Conservation (phyloP, 2,329 filamentous ascomycete species). For the Xylaria sp. region DNA sequence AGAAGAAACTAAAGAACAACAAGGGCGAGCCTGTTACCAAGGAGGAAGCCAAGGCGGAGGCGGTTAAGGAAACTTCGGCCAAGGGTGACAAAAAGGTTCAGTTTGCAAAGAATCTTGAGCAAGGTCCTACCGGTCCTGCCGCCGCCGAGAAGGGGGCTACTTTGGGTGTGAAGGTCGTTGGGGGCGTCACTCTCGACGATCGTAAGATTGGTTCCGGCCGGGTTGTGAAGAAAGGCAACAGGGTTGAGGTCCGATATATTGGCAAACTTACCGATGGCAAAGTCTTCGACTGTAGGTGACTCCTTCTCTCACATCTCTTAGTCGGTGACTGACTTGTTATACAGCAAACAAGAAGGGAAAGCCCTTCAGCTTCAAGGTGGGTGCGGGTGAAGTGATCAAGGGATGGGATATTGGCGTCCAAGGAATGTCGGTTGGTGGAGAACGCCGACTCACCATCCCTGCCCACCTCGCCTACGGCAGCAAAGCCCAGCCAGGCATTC, state of each 20-base stretch:
- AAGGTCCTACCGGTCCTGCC: conserved; percentile 84
- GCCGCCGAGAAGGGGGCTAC: conserved; percentile 62
- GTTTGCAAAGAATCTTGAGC: conserved; percentile 98
- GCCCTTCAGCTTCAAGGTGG: conserved; percentile 95
- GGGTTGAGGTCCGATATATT: conserved; percentile 95
- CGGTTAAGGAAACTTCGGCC: conserved; percentile 56
- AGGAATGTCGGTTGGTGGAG: conserved; percentile 93
- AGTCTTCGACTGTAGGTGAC: conserved; percentile 85
- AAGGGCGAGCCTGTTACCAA: conserved; percentile 84
- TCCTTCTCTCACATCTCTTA: background rate
- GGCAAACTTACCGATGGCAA: conserved; percentile 96
- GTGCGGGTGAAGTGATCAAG: conserved; percentile 96
- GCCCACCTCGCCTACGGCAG: conserved; percentile 89
- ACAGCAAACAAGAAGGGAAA: conserved; percentile 98
- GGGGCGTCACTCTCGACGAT: conserved; percentile 94
- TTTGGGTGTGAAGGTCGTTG: conserved; percentile 78
- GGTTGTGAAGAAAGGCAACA: conserved; percentile 88
- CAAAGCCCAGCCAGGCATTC: conserved; percentile 84
- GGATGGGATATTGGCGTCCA: conserved; percentile 96
- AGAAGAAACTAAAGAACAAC: conserved; percentile 99
- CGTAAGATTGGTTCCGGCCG: conserved; percentile 90
- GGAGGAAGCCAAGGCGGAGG: conserved; percentile 67
- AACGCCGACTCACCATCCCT: conserved; percentile 92
- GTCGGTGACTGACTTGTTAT: conserved; percentile 22
- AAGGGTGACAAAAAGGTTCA: conserved; percentile 94